phyloP scores from a whole-genome alignment of 768 basidiomycete species.

The Candolleomyces efflorescens region DNA sequence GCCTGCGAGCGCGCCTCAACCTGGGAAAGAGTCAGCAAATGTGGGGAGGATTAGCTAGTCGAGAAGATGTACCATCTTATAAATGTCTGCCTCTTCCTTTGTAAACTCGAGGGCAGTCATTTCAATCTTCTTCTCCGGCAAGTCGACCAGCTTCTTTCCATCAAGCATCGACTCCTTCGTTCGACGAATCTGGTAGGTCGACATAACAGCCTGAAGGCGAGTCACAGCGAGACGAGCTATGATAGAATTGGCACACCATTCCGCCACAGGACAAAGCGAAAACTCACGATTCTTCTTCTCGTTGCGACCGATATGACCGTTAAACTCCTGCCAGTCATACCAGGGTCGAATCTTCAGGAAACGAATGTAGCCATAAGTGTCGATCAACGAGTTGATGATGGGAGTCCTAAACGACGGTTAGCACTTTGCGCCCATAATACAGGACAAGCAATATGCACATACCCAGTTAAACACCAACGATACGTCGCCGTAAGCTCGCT shows the following conservation, averaged over 20 bases:
- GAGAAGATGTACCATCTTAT: constrained; percentile 38
- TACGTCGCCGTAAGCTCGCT: constrained; percentile 47
- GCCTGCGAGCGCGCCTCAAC: constrained; percentile 52
- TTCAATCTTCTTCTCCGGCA: constrained; percentile 52
- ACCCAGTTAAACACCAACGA: constrained; percentile 70
- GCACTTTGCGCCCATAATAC: not conserved
- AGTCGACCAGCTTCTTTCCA: constrained; percentile 62
- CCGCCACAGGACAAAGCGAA: not conserved
- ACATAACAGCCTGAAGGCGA: constrained; percentile 56
- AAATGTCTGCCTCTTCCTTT: constrained; percentile 61
- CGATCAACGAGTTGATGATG: constrained; percentile 57
- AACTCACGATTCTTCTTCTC: constrained; percentile 53
- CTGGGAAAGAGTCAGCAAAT: constrained; percentile 19
- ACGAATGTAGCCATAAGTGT: constrained; percentile 46
- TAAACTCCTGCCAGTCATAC: constrained; percentile 43
- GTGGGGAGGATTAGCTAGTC: not conserved
- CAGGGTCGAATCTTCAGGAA: constrained; percentile 43
- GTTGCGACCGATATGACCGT: constrained; percentile 27
- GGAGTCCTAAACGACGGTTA: constrained; percentile 43
- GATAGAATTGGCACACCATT: not conserved
- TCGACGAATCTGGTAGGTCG: constrained; percentile 51
- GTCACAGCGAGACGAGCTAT: constrained; percentile 49
- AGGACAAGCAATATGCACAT: constrained; percentile 9
- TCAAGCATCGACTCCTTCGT: constrained; percentile 62
- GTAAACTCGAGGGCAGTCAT: constrained; percentile 54